A percentile compares a stretch with the other conserved stretches of the same genome.
These are phyloP conservation scores for sweet orange (Citrus sinensis) DNA, from an alignment of 345 rosid genomes.

Conservation along the genomic window DNA sequence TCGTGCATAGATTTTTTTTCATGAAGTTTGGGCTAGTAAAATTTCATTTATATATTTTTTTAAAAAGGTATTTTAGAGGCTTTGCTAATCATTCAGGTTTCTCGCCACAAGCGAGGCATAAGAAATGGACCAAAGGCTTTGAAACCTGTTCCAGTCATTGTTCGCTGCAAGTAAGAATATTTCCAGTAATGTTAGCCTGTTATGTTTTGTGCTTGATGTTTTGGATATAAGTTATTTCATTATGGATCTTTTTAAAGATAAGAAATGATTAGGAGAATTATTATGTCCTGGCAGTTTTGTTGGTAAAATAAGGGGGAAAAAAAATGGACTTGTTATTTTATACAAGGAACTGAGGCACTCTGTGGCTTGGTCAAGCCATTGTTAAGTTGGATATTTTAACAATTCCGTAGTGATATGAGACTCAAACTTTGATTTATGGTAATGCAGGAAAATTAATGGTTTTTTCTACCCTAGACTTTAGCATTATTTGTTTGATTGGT, in stretches of 20 bases:
- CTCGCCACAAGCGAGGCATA: conserved; percentile 76
- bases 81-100: conserved; percentile 40
- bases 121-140: conserved; percentile 92
- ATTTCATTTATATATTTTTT: neutral
- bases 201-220: neutral
- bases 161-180: conserved; percentile 75
- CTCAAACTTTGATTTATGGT: neutral
- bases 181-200: neutral
- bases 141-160: conserved; percentile 79
- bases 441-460: neutral
- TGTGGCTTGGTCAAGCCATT: neutral
- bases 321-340: neutral
- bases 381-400: neutral
- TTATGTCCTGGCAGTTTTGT: neutral
- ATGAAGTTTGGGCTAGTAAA: neutral
- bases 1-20: neutral
- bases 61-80: neutral
- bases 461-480: neutral
- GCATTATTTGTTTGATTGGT: neutral
- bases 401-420: neutral
- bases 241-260: neutral
- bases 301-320: neutral
- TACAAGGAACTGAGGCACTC: neutral
- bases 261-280: neutral
- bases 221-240: neutral